A percentile compares a stretch with the other conserved stretches of the same genome.
phyloP scores from a whole-genome alignment of 768 basidiomycete genomes.

The Macrolepiota albuminosa region DNA sequence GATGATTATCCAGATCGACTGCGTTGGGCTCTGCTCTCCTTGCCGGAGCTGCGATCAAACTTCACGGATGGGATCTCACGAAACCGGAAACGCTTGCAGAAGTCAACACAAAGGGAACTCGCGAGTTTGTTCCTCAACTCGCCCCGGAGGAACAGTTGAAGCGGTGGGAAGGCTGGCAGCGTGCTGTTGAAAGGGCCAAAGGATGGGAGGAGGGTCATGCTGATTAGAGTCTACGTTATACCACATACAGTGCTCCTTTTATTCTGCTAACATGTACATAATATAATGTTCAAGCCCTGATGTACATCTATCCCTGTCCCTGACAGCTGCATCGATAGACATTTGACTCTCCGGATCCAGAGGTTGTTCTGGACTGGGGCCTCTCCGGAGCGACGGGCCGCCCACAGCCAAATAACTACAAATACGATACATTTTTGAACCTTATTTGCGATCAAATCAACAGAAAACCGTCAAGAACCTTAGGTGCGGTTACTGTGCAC shows the following conservation, averaged over 20 bases:
- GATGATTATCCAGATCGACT: slow-evolving; percentile 61
- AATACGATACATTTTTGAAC: slow-evolving; percentile 21
- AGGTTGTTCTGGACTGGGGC: no score
- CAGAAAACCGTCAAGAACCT: slow-evolving; percentile 35
- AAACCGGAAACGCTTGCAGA: slow-evolving; percentile 78
- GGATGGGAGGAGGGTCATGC: slow-evolving; percentile 71
- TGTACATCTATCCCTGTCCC: neutral
- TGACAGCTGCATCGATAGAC: neutral
- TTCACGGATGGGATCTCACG: slow-evolving; percentile 90
- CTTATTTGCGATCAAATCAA: slow-evolving; percentile 35
- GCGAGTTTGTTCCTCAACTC: slow-evolving; percentile 58
- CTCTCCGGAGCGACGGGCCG: neutral
- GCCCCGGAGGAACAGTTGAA: slow-evolving; percentile 49
- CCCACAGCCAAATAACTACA: slow-evolving; percentile 4
- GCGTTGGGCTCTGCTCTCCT: slow-evolving; percentile 93
- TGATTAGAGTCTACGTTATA: slow-evolving; percentile 10
- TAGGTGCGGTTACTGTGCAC: slow-evolving; percentile 30
- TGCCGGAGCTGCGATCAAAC: slow-evolving; percentile 79
- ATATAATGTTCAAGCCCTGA: neutral
- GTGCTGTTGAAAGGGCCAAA: slow-evolving; percentile 78
- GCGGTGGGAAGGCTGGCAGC: slow-evolving; percentile 81
- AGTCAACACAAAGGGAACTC: slow-evolving; percentile 84
- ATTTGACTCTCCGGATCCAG: neutral
- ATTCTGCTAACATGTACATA: neutral
- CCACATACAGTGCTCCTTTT: neutral